Base-by-base conservation (phyloP, 768 basidiomycete species). In the Coprinopsis cinerea region DNA sequence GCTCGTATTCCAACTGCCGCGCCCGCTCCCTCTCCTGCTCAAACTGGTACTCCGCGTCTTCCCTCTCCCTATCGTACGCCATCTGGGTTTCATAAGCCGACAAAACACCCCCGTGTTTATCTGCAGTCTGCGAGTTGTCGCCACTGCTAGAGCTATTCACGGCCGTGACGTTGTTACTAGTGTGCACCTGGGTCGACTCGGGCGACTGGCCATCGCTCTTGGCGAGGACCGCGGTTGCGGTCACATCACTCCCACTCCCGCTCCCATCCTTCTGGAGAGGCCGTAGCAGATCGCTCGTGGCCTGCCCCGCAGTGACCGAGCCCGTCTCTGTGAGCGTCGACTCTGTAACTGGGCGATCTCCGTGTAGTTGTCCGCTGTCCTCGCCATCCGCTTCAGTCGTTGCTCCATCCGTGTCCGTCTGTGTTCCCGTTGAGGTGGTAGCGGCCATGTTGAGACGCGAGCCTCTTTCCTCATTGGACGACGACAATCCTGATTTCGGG, bases 1-100 rank as follows among this genome's bases (percentile, higher is more conserved):
- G 49, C 15, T 51, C 53, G 25, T 52, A 52, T 22, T 51, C 50
- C 9, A 25, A 10, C 24, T 51, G 35, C 10, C 49, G 40, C 26
- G 11, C 15, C 40, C 34, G 26, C 25, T 48, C 34, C 41, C 27
- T 27, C 26, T 40, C n/a, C 26, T 35, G 6, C 4, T 9, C 47
- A 6, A 24, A 25, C 20, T 49, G 37, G 15, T n/a, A 41, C 44
- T 55, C 47, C n/a, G 47, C 35, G 11, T 53, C 50, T 17, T 42
- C 17, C 28, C 49, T 30, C 25, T 44, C 43, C 9, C 44, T 43
- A 6, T 51, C 50, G 22, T 51, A 46, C 13, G 23, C 50, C 23
- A 51, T 13, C 30, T 51, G 50, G 18, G 25, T 14, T 24, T 46
- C 43, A 17, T 51, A 51, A 3, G 43, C 50, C 4, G 50, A 51